phyloP scores from a whole-genome alignment of 163 green algal genomes.

The Chlamydomonas reinhardtii region DNA sequence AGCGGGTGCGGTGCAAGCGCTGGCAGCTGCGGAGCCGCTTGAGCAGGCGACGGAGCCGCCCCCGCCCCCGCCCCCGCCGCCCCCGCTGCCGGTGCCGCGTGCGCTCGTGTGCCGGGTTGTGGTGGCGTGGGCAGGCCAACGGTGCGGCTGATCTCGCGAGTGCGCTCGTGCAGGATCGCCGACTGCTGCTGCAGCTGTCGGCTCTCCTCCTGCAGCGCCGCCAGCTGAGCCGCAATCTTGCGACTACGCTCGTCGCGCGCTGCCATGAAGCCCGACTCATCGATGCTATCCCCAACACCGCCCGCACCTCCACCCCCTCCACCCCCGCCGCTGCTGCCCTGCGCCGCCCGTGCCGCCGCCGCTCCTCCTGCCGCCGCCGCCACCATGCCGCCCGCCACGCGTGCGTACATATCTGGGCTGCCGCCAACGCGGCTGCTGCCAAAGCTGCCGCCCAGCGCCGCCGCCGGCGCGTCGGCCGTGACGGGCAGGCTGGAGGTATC shows the following conservation, averaged over 20 bases:
- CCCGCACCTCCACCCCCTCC: neutral
- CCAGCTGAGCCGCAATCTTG: slow-evolving; percentile 56
- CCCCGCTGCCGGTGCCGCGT: too few species aligned
- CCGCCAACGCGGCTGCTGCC: neutral
- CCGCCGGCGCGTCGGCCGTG: neutral
- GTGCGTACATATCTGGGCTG: too few species aligned
- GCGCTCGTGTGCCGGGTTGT: too few species aligned
- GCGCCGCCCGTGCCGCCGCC: neutral
- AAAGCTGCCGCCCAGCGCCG: neutral
- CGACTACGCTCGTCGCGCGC: slow-evolving; percentile 35
- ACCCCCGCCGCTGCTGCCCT: neutral
- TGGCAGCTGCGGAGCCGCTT: too few species aligned
- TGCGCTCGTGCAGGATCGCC: slow-evolving; percentile 54
- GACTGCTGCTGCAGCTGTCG: slow-evolving; percentile 57
- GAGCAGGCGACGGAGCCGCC: too few species aligned
- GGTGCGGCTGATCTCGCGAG: slow-evolving; percentile 49
- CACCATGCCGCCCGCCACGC: too few species aligned
- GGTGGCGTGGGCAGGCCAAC: slow-evolving; percentile 33
- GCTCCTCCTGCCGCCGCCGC: neutral
- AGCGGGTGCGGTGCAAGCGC: too few species aligned
- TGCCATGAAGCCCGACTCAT: slow-evolving; percentile 14
- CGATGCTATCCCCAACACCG: neutral
- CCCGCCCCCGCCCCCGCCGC: too few species aligned
- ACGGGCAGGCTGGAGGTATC: neutral
- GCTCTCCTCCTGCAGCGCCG: slow-evolving; percentile 62